phyloP scores from a whole-genome alignment of 179 eudicot genomes.

The Corrigiola litoralis region DNA sequence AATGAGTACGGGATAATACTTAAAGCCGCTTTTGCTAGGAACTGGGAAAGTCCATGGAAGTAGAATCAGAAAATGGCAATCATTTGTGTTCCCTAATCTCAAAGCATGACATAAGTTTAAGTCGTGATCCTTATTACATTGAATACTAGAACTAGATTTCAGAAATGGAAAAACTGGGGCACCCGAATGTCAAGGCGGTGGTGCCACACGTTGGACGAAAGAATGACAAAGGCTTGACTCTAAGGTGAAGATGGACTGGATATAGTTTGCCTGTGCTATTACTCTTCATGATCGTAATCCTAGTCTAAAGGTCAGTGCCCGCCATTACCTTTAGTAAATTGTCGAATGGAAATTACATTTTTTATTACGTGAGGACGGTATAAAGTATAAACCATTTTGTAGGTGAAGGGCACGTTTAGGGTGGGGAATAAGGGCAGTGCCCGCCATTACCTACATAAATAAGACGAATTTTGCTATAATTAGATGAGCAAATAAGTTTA shows the following conservation, averaged over 20 bases:
- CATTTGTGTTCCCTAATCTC: background rate
- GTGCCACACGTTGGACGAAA: background rate
- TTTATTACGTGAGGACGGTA: background rate
- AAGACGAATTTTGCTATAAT: background rate
- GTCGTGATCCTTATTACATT: background rate
- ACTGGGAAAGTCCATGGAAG: background rate
- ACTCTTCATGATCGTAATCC: background rate
- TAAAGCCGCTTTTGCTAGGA: background rate
- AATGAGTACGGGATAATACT: background rate
- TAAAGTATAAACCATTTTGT: background rate
- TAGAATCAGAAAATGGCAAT: background rate
- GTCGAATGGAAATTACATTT: background rate
- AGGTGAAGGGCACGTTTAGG: background rate
- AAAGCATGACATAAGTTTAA: background rate
- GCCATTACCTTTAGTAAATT: background rate
- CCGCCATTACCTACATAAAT: background rate
- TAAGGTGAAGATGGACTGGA: background rate
- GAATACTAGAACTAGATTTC: background rate
- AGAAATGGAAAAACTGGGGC: background rate
- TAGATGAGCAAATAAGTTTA: background rate
- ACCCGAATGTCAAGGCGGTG: background rate
- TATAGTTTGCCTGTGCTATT: background rate
- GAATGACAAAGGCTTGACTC: background rate
- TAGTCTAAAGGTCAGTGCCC: too few relatives aligned
- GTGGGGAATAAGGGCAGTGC: background rate